Evolutionary conservation across 2,329 filamentous ascomycete genomes (phyloP), one percentile per base, ranked within the genome.

Genomic region (Fusarium ramigenum): DNA sequence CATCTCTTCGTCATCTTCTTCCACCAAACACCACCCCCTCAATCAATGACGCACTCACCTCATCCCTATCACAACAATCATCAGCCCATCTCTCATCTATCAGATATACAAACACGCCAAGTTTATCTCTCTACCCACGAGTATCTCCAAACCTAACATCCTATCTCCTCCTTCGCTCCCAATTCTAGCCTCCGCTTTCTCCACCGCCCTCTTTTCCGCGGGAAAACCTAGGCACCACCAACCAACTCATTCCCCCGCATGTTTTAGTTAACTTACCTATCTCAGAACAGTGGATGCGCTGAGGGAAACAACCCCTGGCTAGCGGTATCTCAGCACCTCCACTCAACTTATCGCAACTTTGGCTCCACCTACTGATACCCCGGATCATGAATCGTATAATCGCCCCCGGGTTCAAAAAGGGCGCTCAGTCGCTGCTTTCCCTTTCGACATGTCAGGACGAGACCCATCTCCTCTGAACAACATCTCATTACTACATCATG

Each of bases 301-400:
- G n/a, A n/a, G n/a, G n/a, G n/a, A n/a, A n/a, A n/a, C n/a, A n/a
- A 59, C 42, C 49, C 53, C 47, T 50, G 21, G 57, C 61, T 76
- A 76, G 73, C 60, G 59, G 47, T 66, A 75, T 74, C 75, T 74
- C 23, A 54, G 70, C 19, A 40, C 37, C 53, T 66, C 64, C 64
- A 67, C 64, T 2, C 21, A n/a, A 66, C 63, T 66, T 66, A 66
- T 66, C 63, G 40, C 50, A 40, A 21, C 47, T 25, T 25, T 32
- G 30, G 47, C 32, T 60, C 62, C 63, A 66, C 62, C 60, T 40
- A 34, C 50, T 61, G 39, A 34, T 76, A 67, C 75, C 75, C 75
- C 75, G 37, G 75, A 76, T 70, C 69, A 63, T 71, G 75, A 69
- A 73, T 69, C 70, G 61, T 58, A 43, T 61, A 68, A 61, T 67